Conservation (phyloP, 129 eudicot species). For the Lonicera japonica region DNA sequence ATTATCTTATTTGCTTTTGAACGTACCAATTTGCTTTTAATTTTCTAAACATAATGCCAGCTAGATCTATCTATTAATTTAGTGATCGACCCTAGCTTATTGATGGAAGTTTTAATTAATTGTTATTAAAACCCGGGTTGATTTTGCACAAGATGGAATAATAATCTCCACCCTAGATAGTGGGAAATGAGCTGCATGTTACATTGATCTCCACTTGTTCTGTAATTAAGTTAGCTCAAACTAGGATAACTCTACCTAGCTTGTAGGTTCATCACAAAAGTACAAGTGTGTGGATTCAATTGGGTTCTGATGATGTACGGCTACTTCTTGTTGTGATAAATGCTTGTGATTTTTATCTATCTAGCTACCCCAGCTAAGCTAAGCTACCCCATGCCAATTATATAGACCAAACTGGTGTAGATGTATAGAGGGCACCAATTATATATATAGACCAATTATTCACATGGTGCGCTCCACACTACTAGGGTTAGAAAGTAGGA, state of each 20-base stretch:
- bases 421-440: no score
- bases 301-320: neutral
- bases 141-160: neutral
- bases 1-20: slow-evolving; percentile 1
- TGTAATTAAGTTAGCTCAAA: neutral
- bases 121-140: neutral
- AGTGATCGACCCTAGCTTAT: no score
- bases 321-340: no score
- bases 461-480: no score
- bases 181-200: neutral
- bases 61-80: neutral
- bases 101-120: no score
- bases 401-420: no score
- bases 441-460: no score
- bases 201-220: neutral
- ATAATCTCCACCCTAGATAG: neutral
- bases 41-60: neutral
- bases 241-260: neutral
- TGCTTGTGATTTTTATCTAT: no score
- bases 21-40: no score
- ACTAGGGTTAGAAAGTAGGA: no score
- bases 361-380: no score
- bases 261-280: neutral
- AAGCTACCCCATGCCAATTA: no score
- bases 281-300: neutral